Percentiles rank a stretch among this genome's conserved stretches.
Evolutionary conservation across 257 asterid species (phyloP).

Genomic region (Nicotiana benthamiana): DNA sequence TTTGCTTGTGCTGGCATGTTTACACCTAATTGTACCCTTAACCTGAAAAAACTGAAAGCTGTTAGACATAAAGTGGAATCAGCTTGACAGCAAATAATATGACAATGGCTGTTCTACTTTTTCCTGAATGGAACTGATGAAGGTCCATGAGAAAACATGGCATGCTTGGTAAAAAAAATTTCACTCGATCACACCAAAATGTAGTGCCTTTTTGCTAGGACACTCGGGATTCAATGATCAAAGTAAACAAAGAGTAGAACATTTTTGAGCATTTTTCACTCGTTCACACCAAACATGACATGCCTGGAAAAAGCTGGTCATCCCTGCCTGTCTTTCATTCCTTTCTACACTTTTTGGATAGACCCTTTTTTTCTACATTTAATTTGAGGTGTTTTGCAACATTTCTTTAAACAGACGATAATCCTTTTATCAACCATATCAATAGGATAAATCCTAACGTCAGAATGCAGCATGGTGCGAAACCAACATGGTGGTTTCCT

Average conservation of each 20-base stretch:
- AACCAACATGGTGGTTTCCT: not conserved
- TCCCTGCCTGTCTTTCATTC: not conserved
- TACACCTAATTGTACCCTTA: slow-evolving; percentile 91
- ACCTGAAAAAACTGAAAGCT: slow-evolving; percentile 32
- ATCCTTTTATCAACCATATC: not conserved
- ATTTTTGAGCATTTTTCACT: not conserved
- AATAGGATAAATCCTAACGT: not conserved
- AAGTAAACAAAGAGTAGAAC: not conserved
- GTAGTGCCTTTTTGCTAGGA: not conserved
- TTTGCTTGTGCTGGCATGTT: slow-evolving; percentile 98
- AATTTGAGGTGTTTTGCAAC: not conserved
- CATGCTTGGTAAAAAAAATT: not conserved
- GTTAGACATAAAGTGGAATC: not conserved
- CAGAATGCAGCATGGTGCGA: not conserved
- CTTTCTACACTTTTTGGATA: not conserved
- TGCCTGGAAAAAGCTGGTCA: not conserved
- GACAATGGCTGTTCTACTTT: not conserved
- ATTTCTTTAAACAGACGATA: not conserved
- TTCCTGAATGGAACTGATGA: not conserved
- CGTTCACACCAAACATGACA: no score
- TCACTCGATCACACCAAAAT: not conserved
- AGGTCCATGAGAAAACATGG: not conserved
- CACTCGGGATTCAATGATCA: not conserved
- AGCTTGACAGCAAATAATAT: not conserved
- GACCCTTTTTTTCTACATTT: not conserved